Conservation (phyloP, 2,329 filamentous ascomycete genomes). For the Pyricularia grisea region DNA sequence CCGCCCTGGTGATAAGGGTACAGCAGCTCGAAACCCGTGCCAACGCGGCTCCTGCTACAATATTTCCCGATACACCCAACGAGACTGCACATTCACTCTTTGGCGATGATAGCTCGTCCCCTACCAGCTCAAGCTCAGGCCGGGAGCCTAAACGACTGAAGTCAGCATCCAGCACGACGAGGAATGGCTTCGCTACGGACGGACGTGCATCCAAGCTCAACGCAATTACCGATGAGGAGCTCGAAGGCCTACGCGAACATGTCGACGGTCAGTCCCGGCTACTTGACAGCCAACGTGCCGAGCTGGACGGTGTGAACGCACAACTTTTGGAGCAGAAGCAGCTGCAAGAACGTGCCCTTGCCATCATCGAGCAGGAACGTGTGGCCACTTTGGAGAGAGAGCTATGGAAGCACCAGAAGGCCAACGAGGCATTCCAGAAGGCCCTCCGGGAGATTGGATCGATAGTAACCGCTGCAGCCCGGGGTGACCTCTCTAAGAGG, state of each 20-base stretch:
- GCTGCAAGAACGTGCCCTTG: slow-evolving; percentile 73
- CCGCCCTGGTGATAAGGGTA: slow-evolving; percentile 67
- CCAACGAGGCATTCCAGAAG: slow-evolving; percentile 97
- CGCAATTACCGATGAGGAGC: slow-evolving; percentile 69
- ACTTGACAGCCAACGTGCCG: slow-evolving; percentile 77
- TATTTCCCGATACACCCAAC: slow-evolving; percentile 72
- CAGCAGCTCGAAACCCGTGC: slow-evolving; percentile 76
- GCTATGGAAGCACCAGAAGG: slow-evolving; percentile 93
- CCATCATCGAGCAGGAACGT: slow-evolving; percentile 75
- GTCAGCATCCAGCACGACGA: slow-evolving; percentile 9
- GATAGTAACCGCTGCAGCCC: slow-evolving; percentile 92
- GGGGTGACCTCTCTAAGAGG: slow-evolving; percentile 93
- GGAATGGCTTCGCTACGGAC: slow-evolving; percentile 15
- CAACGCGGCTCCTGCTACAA: slow-evolving; percentile 44
- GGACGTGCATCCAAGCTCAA: slow-evolving; percentile 25
- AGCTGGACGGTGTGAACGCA: slow-evolving; percentile 76
- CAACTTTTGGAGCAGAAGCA: slow-evolving; percentile 81
- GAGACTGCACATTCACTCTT: slow-evolving; percentile 60
- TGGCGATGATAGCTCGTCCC: slow-evolving; percentile 41
- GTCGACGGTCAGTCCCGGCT: slow-evolving; percentile 90
- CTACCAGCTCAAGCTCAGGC: slow-evolving; percentile 29
- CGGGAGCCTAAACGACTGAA: slow-evolving; percentile 5
- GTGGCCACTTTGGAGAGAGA: slow-evolving; percentile 87
- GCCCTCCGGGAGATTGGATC: slow-evolving; percentile 92
- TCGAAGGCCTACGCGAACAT: slow-evolving; percentile 78